phyloP scores from a whole-genome alignment of 169 alveolate genomes.

The Babesia sp. region DNA sequence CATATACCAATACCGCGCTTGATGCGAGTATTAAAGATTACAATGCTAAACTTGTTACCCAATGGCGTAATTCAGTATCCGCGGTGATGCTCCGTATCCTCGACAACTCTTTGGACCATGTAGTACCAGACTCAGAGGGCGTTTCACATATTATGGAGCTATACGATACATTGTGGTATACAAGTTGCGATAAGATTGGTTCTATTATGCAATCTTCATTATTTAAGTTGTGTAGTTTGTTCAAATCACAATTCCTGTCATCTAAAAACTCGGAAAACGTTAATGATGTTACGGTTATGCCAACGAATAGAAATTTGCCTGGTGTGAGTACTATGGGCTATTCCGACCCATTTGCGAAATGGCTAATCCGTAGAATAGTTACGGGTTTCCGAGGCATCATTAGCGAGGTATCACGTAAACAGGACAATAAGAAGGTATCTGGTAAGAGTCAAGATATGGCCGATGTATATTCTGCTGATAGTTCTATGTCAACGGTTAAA shows the following conservation, averaged over 20 bases:
- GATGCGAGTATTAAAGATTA: neutral
- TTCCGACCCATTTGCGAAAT: constrained; percentile 3
- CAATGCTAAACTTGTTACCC: neutral
- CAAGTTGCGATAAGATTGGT: neutral
- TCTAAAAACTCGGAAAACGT: no score
- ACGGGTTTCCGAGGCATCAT: no score
- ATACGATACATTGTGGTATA: neutral
- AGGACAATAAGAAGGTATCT: no score
- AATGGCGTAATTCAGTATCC: neutral
- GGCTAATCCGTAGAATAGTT: constrained; percentile 11
- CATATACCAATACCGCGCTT: neutral
- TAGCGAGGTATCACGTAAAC: no score
- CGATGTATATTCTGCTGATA: no score
- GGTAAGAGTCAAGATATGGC: no score
- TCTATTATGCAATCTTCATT: neutral
- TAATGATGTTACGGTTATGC: neutral
- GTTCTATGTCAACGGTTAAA: no score
- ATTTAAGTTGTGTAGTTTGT: constrained; percentile 2
- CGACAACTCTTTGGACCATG: constrained; percentile 8
- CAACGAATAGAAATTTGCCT: no score
- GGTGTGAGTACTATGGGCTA: no score
- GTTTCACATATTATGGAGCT: constrained; percentile 2
- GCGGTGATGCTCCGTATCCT: constrained; percentile 1
- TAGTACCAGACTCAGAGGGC: neutral
- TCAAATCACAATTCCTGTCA: neutral